Conservation (phyloP, 306 rosid genomes). For the Lathyrus aphaca region DNA sequence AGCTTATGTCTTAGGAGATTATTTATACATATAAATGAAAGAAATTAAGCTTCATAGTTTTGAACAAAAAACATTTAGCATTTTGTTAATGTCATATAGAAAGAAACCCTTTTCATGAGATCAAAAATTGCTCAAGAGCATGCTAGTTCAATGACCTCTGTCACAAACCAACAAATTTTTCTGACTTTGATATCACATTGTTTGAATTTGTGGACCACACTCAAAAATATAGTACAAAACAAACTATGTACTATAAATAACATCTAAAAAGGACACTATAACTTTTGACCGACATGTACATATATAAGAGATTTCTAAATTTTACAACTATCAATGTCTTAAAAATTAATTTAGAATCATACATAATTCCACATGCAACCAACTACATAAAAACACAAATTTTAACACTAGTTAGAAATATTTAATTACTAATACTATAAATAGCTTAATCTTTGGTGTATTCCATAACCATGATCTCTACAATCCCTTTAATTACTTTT, state of each 20-base stretch:
- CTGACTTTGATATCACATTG: constrained; percentile 30
- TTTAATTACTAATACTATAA: constrained; percentile 14
- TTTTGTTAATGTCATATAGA: constrained; percentile 22
- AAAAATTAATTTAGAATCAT: constrained; percentile 22
- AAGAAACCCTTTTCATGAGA: constrained; percentile 22
- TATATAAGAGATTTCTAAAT: constrained; percentile 10
- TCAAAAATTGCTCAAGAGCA: constrained; percentile 33
- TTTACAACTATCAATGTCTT: constrained; percentile 2
- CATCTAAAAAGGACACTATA: constrained; percentile 20
- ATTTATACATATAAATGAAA: too few relatives aligned
- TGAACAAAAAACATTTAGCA: not conserved
- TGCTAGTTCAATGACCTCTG: constrained; percentile 47
- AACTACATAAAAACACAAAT: constrained; percentile 23
- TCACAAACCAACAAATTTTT: constrained; percentile 44
- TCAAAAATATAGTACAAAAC: not conserved
- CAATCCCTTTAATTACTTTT: not conserved
- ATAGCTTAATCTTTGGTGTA: constrained; percentile 12
- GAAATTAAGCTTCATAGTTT: too few relatives aligned
- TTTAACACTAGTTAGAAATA: constrained; percentile 4
- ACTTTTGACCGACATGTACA: constrained; percentile 18
- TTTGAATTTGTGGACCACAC: constrained; percentile 45
- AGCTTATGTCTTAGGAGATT: too few relatives aligned
- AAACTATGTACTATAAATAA: constrained; percentile 32
- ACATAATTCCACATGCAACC: constrained; percentile 13
- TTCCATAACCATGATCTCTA: not conserved